phyloP scores from a whole-genome alignment of 2,329 filamentous ascomycete species.

The Alternaria sp. region DNA sequence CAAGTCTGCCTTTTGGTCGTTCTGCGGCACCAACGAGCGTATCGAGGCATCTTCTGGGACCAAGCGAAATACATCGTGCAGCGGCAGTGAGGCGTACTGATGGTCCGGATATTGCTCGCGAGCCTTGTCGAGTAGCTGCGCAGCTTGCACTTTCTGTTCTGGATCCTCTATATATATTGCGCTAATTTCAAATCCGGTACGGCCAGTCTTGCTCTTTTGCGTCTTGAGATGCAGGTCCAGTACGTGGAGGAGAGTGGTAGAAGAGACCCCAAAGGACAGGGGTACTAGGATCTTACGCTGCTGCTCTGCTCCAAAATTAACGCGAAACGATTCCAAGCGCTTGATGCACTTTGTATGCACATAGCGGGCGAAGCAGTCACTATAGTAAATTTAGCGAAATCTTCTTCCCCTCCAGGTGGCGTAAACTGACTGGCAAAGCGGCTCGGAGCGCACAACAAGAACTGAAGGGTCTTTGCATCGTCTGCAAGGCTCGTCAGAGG shows the following conservation, averaged over 20 bases:
- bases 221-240: conserved; percentile 72
- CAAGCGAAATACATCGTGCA: conserved; percentile 62
- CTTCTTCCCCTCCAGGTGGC: conserved; percentile 1
- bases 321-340: conserved; percentile 71
- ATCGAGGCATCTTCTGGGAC: conserved; percentile 30
- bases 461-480: conserved; percentile 62
- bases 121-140: conserved; percentile 44
- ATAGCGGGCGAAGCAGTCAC: conserved; percentile 79
- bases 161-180: conserved; percentile 57
- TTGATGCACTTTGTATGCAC: conserved; percentile 80
- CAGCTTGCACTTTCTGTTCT: conserved; percentile 9
- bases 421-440: conserved; percentile 63
- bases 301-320: conserved; percentile 54
- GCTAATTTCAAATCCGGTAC: conserved; percentile 71
- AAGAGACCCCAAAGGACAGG: conserved; percentile 83
- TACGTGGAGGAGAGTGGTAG: conserved; percentile 76
- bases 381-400: conserved; percentile 44
- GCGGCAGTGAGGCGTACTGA: conserved; percentile 65
- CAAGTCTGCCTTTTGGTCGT: neutral
- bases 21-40: conserved; percentile 21
- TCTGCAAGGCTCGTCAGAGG: conserved; percentile 54
- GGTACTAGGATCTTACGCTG: conserved; percentile 72
- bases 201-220: conserved; percentile 69
- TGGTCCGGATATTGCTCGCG: conserved; percentile 70
- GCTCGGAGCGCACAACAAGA: conserved; percentile 64